A percentile compares a stretch with the other conserved stretches of the same genome.
Evolutionary conservation across 2,329 filamentous ascomycete genomes (phyloP).

Genomic region (Orbilia ellipsospora): DNA sequence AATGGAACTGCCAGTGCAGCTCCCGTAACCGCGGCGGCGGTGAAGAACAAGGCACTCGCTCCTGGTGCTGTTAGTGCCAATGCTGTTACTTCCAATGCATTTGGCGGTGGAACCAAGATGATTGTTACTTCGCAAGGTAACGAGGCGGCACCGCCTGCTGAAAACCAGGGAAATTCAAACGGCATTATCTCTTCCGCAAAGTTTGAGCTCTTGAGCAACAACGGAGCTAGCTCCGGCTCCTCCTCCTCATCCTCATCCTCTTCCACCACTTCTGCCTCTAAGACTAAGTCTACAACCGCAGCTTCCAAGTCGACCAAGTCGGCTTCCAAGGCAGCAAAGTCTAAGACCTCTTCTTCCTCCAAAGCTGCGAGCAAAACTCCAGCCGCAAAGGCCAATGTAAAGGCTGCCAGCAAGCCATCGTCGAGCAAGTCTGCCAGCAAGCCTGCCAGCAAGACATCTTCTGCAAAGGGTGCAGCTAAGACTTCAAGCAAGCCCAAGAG

Average conservation of each 20-base stretch:
- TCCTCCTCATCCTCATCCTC: too few relatives aligned
- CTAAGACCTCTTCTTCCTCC: conserved; percentile 1
- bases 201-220: too few relatives aligned
- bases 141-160: too few relatives aligned
- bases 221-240: too few relatives aligned
- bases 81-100: not conserved
- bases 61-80: not conserved
- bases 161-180: too few relatives aligned
- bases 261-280: too few relatives aligned
- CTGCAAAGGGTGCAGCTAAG: conserved; percentile 17
- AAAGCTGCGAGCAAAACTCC: not conserved
- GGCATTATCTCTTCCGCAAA: too few relatives aligned
- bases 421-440: conserved; percentile 55
- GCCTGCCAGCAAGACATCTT: conserved; percentile 56
- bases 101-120: not conserved
- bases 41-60: not conserved
- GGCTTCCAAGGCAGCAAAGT: not conserved
- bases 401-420: not conserved
- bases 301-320: not conserved
- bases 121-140: too few relatives aligned
- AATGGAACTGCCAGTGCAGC: not conserved
- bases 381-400: not conserved
- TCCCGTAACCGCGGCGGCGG: not conserved
- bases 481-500: conserved; percentile 22
- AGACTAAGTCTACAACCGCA: not conserved